These are phyloP conservation scores for Aristolochia contorta DNA, from an alignment of 164 flowering plant species.

Conservation along the genomic window DNA sequence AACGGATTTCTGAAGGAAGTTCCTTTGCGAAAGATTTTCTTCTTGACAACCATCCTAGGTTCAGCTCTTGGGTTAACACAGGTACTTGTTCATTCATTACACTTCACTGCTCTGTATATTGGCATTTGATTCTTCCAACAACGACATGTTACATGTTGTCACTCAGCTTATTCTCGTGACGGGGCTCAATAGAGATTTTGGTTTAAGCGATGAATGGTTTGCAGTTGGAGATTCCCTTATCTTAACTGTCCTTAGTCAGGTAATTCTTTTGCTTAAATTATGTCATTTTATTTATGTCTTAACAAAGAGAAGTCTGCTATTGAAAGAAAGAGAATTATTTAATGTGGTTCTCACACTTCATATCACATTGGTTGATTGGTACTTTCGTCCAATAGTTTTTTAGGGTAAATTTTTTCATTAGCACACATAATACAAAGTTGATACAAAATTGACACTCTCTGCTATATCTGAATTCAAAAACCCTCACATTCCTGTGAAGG, in stretches of 20 bases:
- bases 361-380: too few relatives aligned
- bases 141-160: neutral
- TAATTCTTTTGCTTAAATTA: slow-evolving; percentile 14
- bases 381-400: too few relatives aligned
- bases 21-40: slow-evolving; percentile 74
- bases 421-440: too few relatives aligned
- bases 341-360: too few relatives aligned
- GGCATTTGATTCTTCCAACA: neutral
- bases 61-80: slow-evolving; percentile 92
- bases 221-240: slow-evolving; percentile 90
- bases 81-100: slow-evolving; percentile 26
- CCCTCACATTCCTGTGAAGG: slow-evolving; percentile 38
- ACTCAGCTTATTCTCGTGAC: slow-evolving; percentile 65
- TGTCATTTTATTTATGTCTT: too few relatives aligned
- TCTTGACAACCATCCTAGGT: slow-evolving; percentile 63
- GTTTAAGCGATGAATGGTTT: slow-evolving; percentile 98
- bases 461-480: too few relatives aligned
- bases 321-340: too few relatives aligned
- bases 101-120: neutral
- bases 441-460: too few relatives aligned
- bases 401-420: too few relatives aligned
- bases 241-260: slow-evolving; percentile 88
- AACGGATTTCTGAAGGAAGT: slow-evolving; percentile 86
- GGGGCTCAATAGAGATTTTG: slow-evolving; percentile 77
- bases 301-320: too few relatives aligned